Base-by-base conservation (phyloP, 1,284 basidiomycete genomes). In the Puccinia brachypodii region DNA sequence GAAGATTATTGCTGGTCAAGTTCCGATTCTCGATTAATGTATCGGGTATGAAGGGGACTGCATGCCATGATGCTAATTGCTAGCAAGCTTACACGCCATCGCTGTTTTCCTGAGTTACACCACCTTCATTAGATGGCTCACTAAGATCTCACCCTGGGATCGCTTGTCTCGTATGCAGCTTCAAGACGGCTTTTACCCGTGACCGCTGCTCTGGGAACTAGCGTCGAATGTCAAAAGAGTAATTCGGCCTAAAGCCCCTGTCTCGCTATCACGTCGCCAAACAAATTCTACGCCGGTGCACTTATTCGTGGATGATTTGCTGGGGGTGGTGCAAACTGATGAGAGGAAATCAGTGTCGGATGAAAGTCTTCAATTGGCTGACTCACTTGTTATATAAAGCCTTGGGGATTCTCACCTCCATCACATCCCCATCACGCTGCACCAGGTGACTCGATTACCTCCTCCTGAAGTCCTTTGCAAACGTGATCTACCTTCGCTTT, bases 371-470 rank as follows among this genome's bases (percentile, higher is more conserved):
- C 36, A 16, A 36, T 16, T 33, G 31, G 3, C 33, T 58, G n/a
- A 58, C 25, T n/a, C n/a, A n/a, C n/a, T n/a, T n/a, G n/a, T n/a
- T n/a, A 22, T 62, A 62, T 62, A 62, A 62, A 62, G 31, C 3
- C 28, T 62, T 22, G 60, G 60, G 31, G 33, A 28, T 36, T 62
- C 60, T 16, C 11, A 28, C 50, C 50, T 62, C 60, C 28, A 36
- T 62, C 60, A 62, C n/a, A 36, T 62, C 60, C 60, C 60, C 60
- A 62, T 62, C 60, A 25, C 60, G 31, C 31, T 62, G 56, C 56
- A 58, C 56, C 56, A 28, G 56, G 56, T 28, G 16, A 28, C 56
- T 28, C 25, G n/a, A n/a, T n/a, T n/a, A n/a, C n/a, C n/a, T n/a
- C n/a, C n/a, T n/a, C n/a, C n/a, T n/a, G n/a, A n/a, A n/a, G n/a